Evolutionary conservation across 495 filamentous ascomycete species (phyloP).

Genomic region (Hypoxylon lienhwacheense): DNA sequence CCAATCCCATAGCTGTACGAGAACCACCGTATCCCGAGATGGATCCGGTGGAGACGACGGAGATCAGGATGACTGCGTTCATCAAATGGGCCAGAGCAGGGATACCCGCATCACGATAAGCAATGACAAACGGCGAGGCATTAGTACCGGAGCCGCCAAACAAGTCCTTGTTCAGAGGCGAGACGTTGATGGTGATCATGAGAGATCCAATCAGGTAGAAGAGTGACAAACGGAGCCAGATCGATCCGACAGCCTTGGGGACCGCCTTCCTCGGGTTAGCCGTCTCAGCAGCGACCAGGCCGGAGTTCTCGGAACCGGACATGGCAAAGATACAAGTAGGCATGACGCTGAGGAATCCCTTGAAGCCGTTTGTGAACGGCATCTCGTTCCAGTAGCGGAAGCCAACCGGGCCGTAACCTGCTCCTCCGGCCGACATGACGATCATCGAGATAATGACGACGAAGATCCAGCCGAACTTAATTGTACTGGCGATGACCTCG

Average conservation of each 20-base stretch:
- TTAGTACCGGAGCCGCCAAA: slow-evolving; percentile 49
- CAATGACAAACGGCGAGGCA: slow-evolving; percentile 66
- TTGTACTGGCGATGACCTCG: slow-evolving; percentile 63
- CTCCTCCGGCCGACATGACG: slow-evolving; percentile 61
- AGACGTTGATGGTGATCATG: slow-evolving; percentile 64
- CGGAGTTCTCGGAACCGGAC: slow-evolving; percentile 61
- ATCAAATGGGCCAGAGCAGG: slow-evolving; percentile 63
- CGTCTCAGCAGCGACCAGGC: slow-evolving; percentile 63
- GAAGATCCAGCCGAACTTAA: slow-evolving; percentile 65
- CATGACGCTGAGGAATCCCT: slow-evolving; percentile 62
- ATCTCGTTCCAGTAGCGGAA: slow-evolving; percentile 55
- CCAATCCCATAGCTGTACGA: slow-evolving; percentile 59
- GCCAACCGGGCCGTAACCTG: slow-evolving; percentile 43
- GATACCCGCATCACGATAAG: slow-evolving; percentile 60
- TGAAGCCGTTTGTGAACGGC: slow-evolving; percentile 61
- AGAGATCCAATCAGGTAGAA: slow-evolving; percentile 67
- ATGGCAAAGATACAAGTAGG: slow-evolving; percentile 66
- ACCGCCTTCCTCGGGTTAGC: slow-evolving; percentile 57
- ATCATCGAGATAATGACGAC: slow-evolving; percentile 65
- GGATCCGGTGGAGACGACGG: slow-evolving; percentile 55
- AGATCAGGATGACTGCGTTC: slow-evolving; percentile 63
- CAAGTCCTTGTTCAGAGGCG: slow-evolving; percentile 49
- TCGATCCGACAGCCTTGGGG: slow-evolving; percentile 58
- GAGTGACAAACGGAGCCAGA: slow-evolving; percentile 57
- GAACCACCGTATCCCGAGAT: slow-evolving; percentile 59